Conservation (phyloP, 306 rosid genomes). For the Fagus sylvatica region DNA sequence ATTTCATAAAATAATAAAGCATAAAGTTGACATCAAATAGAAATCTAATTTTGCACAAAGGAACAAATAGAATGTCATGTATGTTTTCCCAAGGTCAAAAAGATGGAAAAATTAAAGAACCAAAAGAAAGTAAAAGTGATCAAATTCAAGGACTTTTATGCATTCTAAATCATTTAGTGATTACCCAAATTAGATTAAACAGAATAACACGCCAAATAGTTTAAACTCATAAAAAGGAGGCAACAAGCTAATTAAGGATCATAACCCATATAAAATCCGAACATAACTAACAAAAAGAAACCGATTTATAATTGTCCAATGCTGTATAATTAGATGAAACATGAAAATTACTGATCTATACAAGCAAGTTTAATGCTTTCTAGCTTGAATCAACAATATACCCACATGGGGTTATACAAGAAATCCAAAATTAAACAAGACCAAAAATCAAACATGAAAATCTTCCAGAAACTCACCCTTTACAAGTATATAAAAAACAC, state of each 20-base stretch:
- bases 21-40: background rate
- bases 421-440: background rate
- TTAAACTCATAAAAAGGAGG: background rate
- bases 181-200: background rate
- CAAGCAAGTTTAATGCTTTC: background rate
- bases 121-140: background rate
- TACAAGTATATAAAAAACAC: conserved; percentile 9
- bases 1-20: background rate
- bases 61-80: background rate
- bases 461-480: background rate
- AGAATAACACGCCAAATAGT: background rate
- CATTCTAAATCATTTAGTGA: background rate
- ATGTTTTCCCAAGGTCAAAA: background rate
- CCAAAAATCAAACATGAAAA: conserved; percentile 14
- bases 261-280: background rate
- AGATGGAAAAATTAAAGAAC: background rate
- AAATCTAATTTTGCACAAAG: background rate
- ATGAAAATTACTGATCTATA: conserved; percentile 31
- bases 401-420: background rate
- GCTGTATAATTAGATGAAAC: no score
- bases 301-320: background rate
- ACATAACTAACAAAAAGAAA: background rate
- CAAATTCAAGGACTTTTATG: background rate
- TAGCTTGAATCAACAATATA: conserved; percentile 5
- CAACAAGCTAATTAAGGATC: conserved; percentile 21